Evolutionary conservation across 2,329 filamentous ascomycete species (phyloP).

Genomic region (Colletotrichum lini): DNA sequence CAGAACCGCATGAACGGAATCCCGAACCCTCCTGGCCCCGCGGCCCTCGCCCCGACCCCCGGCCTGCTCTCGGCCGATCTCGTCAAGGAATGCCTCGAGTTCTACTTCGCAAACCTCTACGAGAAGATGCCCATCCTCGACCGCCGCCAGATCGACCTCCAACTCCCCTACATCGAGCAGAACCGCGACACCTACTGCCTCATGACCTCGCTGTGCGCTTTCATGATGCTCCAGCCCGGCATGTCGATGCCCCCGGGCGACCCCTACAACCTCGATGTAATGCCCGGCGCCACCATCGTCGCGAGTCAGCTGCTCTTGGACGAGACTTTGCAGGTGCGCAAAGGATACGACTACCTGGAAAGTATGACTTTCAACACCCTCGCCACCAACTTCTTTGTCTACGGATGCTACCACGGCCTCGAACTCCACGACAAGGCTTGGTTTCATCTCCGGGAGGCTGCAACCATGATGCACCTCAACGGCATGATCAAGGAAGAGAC

Average conservation of each 20-base stretch:
- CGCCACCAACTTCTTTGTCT: slow-evolving; percentile 85
- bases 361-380: slow-evolving; percentile 70
- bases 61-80: slow-evolving; percentile 74
- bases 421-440: slow-evolving; percentile 83
- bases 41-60: slow-evolving; percentile 68
- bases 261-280: slow-evolving; percentile 68
- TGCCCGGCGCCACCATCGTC: slow-evolving; percentile 72
- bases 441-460: slow-evolving; percentile 84
- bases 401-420: slow-evolving; percentile 78
- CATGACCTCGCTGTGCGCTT: slow-evolving; percentile 75
- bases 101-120: slow-evolving; percentile 79
- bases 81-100: slow-evolving; percentile 76
- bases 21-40: slow-evolving; percentile 61
- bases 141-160: slow-evolving; percentile 70
- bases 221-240: slow-evolving; percentile 78
- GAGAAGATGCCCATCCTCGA: slow-evolving; percentile 74
- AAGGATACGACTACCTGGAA: slow-evolving; percentile 73
- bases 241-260: slow-evolving; percentile 73
- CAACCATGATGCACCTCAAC: slow-evolving; percentile 75
- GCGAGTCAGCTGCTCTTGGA: slow-evolving; percentile 78
- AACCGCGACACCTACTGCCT: slow-evolving; percentile 76
- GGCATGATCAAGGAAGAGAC: slow-evolving; percentile 74
- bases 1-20: slow-evolving; percentile 73
- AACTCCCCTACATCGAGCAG: slow-evolving; percentile 73
- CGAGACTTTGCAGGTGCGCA: slow-evolving; percentile 76